Conservation (phyloP, 2,329 filamentous ascomycete species). For the Neofusicoccum cordaticola region DNA sequence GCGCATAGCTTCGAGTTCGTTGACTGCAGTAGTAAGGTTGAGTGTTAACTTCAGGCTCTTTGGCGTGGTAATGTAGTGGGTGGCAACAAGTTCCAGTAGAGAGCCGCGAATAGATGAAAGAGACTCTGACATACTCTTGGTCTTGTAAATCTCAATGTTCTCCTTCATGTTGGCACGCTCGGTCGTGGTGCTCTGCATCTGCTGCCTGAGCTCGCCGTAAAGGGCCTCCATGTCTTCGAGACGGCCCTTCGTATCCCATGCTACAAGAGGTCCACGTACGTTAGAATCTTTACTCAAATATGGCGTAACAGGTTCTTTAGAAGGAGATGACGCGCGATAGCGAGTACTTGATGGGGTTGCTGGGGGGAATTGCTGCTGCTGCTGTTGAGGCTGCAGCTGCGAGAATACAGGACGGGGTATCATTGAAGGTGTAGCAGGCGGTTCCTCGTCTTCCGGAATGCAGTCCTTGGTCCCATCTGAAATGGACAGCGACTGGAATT, state of each 20-base stretch:
- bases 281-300: conserved; percentile 76
- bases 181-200: conserved; percentile 66
- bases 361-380: neutral
- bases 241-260: conserved; percentile 75
- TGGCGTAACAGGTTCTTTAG: conserved; percentile 20
- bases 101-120: conserved; percentile 13
- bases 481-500: conserved; percentile 9
- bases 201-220: conserved; percentile 68
- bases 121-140: conserved; percentile 58
- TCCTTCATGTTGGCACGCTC: conserved; percentile 72
- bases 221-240: conserved; percentile 74
- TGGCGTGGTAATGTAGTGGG: neutral
- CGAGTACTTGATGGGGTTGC: neutral
- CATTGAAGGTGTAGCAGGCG: conserved; percentile 13
- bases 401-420: conserved; percentile 17
- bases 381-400: conserved; percentile 19
- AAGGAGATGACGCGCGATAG: conserved; percentile 3
- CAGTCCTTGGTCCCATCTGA: neutral
- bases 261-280: conserved; percentile 55
- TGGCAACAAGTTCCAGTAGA: conserved; percentile 6
- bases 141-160: conserved; percentile 70
- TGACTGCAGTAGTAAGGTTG: conserved; percentile 40
- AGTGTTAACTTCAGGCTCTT: conserved; percentile 21
- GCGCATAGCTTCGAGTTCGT: conserved; percentile 55
- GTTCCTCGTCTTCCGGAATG: conserved; percentile 15